Percentiles rank a stretch among this genome's conserved stretches.
Evolutionary conservation across 345 rosid genomes (phyloP).

Genomic region (Populus euphratica): DNA sequence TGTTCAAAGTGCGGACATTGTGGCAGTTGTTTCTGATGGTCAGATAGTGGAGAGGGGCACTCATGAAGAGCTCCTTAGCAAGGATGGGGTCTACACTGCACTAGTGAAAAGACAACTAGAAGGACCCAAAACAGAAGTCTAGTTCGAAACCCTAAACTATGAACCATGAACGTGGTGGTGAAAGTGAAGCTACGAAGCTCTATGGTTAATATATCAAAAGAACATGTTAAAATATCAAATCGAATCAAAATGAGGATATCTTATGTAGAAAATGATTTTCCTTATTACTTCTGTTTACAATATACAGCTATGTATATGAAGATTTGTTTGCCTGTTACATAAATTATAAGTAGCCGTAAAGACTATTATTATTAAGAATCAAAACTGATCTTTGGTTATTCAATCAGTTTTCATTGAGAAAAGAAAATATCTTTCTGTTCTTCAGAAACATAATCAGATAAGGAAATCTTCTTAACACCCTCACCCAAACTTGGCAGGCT

Average conservation of each 20-base stretch:
- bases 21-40: slow-evolving; percentile 76
- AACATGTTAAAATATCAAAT: background rate
- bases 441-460: too few species aligned
- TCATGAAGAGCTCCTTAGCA: slow-evolving; percentile 35
- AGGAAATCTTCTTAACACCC: too few species aligned
- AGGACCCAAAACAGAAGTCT: slow-evolving; percentile 18
- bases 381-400: too few species aligned
- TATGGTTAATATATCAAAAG: background rate
- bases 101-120: slow-evolving; percentile 56
- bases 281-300: too few species aligned
- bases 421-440: too few species aligned
- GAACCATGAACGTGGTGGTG: background rate
- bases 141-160: background rate
- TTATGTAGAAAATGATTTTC: too few species aligned
- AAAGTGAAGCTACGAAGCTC: background rate
- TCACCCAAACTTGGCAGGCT: too few species aligned
- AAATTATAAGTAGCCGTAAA: too few species aligned
- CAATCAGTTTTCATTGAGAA: too few species aligned
- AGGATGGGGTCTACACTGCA: slow-evolving; percentile 51
- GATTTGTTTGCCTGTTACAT: too few species aligned
- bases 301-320: too few species aligned
- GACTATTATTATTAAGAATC: too few species aligned
- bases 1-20: slow-evolving; percentile 66
- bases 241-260: background rate
- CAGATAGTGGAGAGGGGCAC: slow-evolving; percentile 41